These are phyloP conservation scores for Sphagnurus paluster DNA, from an alignment of 1,284 basidiomycete species.

Conservation along the genomic window DNA sequence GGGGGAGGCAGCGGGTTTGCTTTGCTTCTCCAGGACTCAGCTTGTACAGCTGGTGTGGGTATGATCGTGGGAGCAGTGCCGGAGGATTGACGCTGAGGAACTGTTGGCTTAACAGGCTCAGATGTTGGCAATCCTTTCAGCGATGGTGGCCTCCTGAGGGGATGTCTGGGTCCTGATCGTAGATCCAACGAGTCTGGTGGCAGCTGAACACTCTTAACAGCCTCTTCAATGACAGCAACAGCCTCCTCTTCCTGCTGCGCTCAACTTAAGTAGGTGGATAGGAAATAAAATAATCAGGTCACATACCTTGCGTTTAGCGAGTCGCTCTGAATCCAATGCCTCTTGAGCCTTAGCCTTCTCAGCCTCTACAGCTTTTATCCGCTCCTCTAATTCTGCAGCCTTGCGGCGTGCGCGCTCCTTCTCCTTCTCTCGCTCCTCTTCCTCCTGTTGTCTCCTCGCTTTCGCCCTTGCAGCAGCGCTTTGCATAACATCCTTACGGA, in stretches of 20 bases:
- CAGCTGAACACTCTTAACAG: slow-evolving; percentile 30
- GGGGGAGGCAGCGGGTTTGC: slow-evolving; percentile 31
- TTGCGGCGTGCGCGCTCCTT: slow-evolving; percentile 84
- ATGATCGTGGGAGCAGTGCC: slow-evolving; percentile 18
- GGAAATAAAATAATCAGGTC: not conserved
- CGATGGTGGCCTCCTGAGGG: slow-evolving; percentile 33
- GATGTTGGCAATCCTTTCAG: slow-evolving; percentile 23
- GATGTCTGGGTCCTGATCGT: slow-evolving; percentile 13
- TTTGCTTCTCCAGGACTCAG: slow-evolving; percentile 67
- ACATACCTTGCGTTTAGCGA: slow-evolving; percentile 12
- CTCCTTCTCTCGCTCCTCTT: slow-evolving; percentile 82
- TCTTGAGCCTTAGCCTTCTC: slow-evolving; percentile 32
- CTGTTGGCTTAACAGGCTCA: slow-evolving; percentile 25
- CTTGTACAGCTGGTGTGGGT: slow-evolving; percentile 36
- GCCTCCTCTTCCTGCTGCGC: slow-evolving; percentile 34
- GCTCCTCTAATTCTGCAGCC: slow-evolving; percentile 82
- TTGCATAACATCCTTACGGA: slow-evolving; percentile 86
- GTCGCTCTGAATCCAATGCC: slow-evolving; percentile 22
- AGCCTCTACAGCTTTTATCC: slow-evolving; percentile 52
- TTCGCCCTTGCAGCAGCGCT: slow-evolving; percentile 86
- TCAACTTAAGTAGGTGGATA: no score
- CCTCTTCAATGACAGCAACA: slow-evolving; percentile 46
- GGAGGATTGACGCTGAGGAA: slow-evolving; percentile 21
- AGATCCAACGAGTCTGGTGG: slow-evolving; percentile 4
- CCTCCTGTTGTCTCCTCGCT: slow-evolving; percentile 78